Base-by-base conservation (phyloP, 495 filamentous ascomycete species). In the Penicillium nucicola region DNA sequence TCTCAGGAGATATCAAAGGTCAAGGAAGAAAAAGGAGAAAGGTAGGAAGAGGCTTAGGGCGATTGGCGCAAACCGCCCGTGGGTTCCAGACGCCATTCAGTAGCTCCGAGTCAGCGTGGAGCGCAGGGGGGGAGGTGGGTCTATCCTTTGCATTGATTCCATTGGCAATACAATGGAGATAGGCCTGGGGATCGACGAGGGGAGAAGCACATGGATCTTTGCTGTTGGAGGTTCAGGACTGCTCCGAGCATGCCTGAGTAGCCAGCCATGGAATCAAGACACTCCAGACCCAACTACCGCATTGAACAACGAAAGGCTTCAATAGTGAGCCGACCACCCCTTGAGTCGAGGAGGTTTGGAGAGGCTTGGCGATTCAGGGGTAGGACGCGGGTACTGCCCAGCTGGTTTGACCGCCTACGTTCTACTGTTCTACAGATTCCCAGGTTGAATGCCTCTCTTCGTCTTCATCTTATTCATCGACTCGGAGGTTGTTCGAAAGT, bases 21-120 rank as follows among this genome's bases (percentile, higher is more conserved):
- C 44, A 53, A 45, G 39, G 35, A 33, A 28, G 25, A 52, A 58
- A 55, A 56, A 56, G 42, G 50, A 58, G 51, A 39, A 45, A 57
- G 52, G 47, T 35, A 58, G 25, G 25, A 8, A 28, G 25, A 28
- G 25, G 25, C 28, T 39, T 28, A 47, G 55, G 48, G 52, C 55
- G 52, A 58, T 61, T 61, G 56, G 58, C 58, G 58, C 55, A 55
- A 52, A 34, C 33, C 58, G 50, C 58, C 58, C 55, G 51, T 57
- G 55, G 57, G 45, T 50, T 55, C 55, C 52, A 48, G 51, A 38
- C 52, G 32, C 30, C 53, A 52, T 40, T 34, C 52, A 44, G 19
- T 54, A 57, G 55, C 38, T 42, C 53, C 34, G 9, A 53, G 54
- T 53, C 48, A 57, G 54, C 54, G 43, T 53, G 49, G 54, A 57